Percentiles rank a stretch among this genome's conserved stretches.
These are phyloP conservation scores for Trifolium subterraneum DNA, from an alignment of 306 rosid species.

Conservation along the genomic window DNA sequence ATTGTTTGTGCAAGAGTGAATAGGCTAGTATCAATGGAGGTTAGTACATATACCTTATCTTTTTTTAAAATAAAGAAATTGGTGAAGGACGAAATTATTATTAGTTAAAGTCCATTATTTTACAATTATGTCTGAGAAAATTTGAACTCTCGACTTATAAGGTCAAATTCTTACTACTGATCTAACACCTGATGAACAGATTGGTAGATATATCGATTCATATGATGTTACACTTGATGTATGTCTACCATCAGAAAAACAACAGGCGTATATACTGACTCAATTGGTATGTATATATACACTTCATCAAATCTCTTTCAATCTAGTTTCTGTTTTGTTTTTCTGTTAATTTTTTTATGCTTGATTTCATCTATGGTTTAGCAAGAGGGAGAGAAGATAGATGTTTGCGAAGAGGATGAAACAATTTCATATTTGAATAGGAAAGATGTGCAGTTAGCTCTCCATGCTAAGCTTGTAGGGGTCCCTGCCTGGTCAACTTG, in stretches of 20 bases:
- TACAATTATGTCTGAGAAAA: background rate
- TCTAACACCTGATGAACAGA: background rate
- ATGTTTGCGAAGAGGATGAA: slow-evolving; percentile 76
- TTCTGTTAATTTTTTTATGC: background rate
- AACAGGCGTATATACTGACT: slow-evolving; percentile 50
- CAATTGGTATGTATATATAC: slow-evolving; percentile 54
- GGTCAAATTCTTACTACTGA: background rate
- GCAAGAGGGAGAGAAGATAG: slow-evolving; percentile 58
- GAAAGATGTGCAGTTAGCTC: slow-evolving; percentile 66
- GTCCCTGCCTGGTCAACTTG: slow-evolving; percentile 58
- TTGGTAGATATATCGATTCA: slow-evolving; percentile 34
- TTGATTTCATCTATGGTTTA: slow-evolving; percentile 9
- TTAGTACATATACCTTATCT: slow-evolving; percentile 38
- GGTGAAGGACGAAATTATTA: background rate
- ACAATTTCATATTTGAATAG: slow-evolving; percentile 60
- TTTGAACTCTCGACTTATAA: background rate
- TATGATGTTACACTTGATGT: slow-evolving; percentile 64
- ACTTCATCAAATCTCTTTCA: background rate
- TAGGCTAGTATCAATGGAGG: slow-evolving; percentile 38
- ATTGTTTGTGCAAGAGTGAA: slow-evolving; percentile 46
- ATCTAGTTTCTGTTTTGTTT: background rate
- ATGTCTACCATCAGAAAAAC: slow-evolving; percentile 49
- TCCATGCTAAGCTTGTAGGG: slow-evolving; percentile 75
- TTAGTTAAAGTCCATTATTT: background rate
- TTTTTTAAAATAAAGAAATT: background rate